Base-by-base conservation (phyloP, 805 yeast species). In the Saturnispora mendoncae region DNA sequence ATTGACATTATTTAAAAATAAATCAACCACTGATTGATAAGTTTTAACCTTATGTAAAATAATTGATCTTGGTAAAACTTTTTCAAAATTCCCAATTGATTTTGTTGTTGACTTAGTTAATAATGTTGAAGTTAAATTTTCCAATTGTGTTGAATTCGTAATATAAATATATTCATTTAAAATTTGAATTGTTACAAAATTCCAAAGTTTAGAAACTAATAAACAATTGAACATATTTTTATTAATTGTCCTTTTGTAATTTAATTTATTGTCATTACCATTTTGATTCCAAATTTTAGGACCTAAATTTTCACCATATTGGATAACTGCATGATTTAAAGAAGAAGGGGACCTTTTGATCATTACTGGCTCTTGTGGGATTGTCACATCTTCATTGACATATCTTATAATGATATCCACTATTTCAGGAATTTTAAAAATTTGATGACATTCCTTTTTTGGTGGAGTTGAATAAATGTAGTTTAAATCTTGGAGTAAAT, bases 401-500 rank as follows among this genome's bases (percentile, higher is more conserved):
- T 66, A 75, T 20, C 65, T 62, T 18, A 84, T 59, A 10, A 86
- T 82, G 41, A 68, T 66, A 46, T 67, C 59, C 13, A 86, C 65
- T 39, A 86, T 79, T 57, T 86, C 96, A 0, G 95, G 95, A 27
- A 81, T 77, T 38, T 68, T 66, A 52, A 86, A 81, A 7, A 86
- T 80, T 13, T 25, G 13, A 24, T 45, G 45, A 8, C 34, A 23
- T 10, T 21, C 9, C 15, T 12, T 27, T 4, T 17, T 14, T 9
- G 4, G 7, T 4, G 12, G 8, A 15, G n/a, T 13, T n/a, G 2
- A 8, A n/a, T 17, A 37, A 20, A 37, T 31, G 13, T 32, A 39
- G 19, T 30, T 36, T 15, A 36, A 25, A 26, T 33, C 43, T 13
- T 29, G 18, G 10, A 39, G 26, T 5, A 46, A 33, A 23, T 39